Base-by-base conservation (phyloP, 257 asterid genomes). In the Solanum raphanifolium region DNA sequence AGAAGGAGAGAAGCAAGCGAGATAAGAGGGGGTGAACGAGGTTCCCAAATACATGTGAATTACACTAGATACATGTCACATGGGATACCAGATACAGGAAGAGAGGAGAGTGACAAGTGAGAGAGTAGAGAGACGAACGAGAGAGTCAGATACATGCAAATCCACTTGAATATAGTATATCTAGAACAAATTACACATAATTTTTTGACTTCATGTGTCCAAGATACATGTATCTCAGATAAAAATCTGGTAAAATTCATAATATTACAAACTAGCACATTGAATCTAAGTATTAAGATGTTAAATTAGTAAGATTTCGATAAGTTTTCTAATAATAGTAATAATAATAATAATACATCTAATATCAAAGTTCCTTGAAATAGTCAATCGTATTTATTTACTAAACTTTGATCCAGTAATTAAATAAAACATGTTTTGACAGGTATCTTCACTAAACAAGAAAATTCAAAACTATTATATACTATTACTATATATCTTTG, bases 51-150 rank as follows among this genome's bases (percentile, higher is more conserved):
- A 55, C n/a, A 55, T 18, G n/a, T 6, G n/a, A 55, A 55, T 55
- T 18, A 55, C 2, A 55, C 2, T 18, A 55, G 9, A 55, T 55
- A 55, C 10, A 55, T 55, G n/a, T 18, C 9, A 18, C n/a, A 6
- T 55, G 4, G 1, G 1, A 55, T 55, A 55, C 0, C 10, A 18
- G 1, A 52, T 52, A 52, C n/a, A 52, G 0, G n/a, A 18, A 55
- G 10, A 55, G n/a, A 55, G n/a, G 65, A 55, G 10, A 55, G 65
- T 55, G 10, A 18, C 10, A 55, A 55, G n/a, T 18, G 65, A 55
- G n/a, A 18, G 4, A 18, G n/a, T 21, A 55, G 9, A 55, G 65
- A 55, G 65, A 18, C n/a, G 4, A 55, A 18, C 10, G n/a, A 55
- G 4, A 55, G 55, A 48, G 58, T 5, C 62, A 52, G 9, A 52